phyloP scores from a whole-genome alignment of 106 monocot genomes.

The Phalaenopsis aphrodite region DNA sequence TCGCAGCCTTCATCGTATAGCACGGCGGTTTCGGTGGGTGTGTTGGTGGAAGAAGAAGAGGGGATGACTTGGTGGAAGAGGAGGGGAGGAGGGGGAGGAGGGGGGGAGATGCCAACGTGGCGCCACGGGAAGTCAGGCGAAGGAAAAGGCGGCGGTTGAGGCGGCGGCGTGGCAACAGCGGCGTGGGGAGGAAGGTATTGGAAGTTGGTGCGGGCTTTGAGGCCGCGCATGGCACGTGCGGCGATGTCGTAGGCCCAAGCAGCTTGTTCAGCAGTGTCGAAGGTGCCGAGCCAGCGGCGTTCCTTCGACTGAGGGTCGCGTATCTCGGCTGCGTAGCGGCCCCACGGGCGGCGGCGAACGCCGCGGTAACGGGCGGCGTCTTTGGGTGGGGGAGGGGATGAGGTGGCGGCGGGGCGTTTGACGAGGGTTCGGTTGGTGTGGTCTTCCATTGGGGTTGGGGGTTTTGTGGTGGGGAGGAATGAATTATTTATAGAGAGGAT shows the following conservation, averaged over 20 bases:
- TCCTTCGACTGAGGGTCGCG: constrained; percentile 58
- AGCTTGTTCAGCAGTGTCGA: constrained; percentile 76
- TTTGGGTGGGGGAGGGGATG: constrained; percentile 9
- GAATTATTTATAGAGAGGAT: background rate
- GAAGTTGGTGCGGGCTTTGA: constrained; percentile 75
- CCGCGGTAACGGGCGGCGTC: constrained; percentile 44
- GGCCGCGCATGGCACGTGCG: constrained; percentile 68
- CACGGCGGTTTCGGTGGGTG: background rate
- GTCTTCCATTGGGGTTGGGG: constrained; percentile 6
- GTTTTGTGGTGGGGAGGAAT: background rate
- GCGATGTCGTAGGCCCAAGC: constrained; percentile 82
- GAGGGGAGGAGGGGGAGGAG: constrained; percentile 8
- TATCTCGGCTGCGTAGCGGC: constrained; percentile 47
- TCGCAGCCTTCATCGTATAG: background rate
- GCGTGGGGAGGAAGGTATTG: constrained; percentile 18
- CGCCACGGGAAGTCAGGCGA: background rate
- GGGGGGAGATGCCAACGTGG: constrained; percentile 4
- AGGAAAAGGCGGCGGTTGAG: background rate
- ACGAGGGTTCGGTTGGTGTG: background rate
- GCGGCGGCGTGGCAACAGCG: background rate
- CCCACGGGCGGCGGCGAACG: constrained; percentile 55
- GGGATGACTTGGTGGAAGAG: too few relatives aligned
- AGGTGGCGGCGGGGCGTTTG: background rate
- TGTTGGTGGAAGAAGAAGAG: too few relatives aligned
- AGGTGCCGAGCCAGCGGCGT: constrained; percentile 74